Evolutionary conservation across 2,329 filamentous ascomycete genomes (phyloP).

Genomic region (Aspergillaceae sp.): DNA sequence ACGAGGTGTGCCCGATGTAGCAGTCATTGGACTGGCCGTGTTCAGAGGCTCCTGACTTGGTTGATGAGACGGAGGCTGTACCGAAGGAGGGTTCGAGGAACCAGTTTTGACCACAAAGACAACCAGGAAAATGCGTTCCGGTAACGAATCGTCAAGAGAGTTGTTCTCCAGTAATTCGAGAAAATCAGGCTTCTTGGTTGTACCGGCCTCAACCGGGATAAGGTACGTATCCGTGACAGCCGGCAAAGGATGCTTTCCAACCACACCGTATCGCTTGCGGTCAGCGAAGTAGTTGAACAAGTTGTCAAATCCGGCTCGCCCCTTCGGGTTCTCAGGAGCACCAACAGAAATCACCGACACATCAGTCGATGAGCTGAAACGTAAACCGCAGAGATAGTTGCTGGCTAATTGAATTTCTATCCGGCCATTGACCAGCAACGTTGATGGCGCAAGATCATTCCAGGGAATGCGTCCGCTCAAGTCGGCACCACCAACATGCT

Average conservation of each 20-base stretch:
- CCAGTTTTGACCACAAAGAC: constrained; percentile 72
- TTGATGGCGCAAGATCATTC: constrained; percentile 64
- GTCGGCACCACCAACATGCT: constrained; percentile 76
- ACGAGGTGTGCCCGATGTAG: constrained; percentile 20
- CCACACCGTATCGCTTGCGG: constrained; percentile 77
- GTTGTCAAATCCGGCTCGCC: constrained; percentile 57
- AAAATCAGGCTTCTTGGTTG: constrained; percentile 65
- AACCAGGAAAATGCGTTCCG: constrained; percentile 70
- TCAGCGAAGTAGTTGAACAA: constrained; percentile 82
- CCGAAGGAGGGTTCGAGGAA: constrained; percentile 33
- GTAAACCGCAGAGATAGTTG: constrained; percentile 80
- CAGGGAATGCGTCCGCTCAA: constrained; percentile 60
- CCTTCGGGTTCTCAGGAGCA: constrained; percentile 50
- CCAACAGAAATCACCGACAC: constrained; percentile 70
- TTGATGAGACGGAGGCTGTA: constrained; percentile 34
- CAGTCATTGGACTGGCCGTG: constrained; percentile 26
- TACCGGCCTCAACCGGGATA: constrained; percentile 70
- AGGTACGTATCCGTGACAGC: constrained; percentile 87
- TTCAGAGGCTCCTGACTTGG: constrained; percentile 26
- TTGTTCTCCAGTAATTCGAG: constrained; percentile 82
- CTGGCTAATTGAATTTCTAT: constrained; percentile 77
- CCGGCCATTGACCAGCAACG: constrained; percentile 54
- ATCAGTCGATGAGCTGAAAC: constrained; percentile 74
- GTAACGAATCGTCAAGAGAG: constrained; percentile 60
- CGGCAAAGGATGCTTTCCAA: constrained; percentile 63